A percentile compares a stretch with the other conserved stretches of the same genome.
phyloP scores from a whole-genome alignment of 2,329 filamentous ascomycete genomes.

The Monascus ruber region DNA sequence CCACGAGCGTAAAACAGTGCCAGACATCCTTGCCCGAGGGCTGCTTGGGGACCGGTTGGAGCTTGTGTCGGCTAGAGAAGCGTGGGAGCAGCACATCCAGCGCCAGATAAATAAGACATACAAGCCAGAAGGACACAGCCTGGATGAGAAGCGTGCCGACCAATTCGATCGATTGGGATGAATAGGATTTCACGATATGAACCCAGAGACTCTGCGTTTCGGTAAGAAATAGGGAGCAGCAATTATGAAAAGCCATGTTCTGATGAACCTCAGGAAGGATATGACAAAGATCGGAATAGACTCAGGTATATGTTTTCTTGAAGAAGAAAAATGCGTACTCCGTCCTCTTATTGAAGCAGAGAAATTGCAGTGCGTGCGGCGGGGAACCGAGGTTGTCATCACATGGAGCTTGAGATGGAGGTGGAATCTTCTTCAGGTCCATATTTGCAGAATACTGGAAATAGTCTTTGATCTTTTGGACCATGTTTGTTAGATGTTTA shows the following conservation, averaged over 20 bases:
- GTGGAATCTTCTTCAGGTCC: too few relatives aligned
- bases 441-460: too few relatives aligned
- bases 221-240: slow-evolving; percentile 2
- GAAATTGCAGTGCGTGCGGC: too few relatives aligned
- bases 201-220: slow-evolving; percentile 6
- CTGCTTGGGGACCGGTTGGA: slow-evolving; percentile 42
- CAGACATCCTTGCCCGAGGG: slow-evolving; percentile 36
- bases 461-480: too few relatives aligned
- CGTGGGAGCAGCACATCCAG: slow-evolving; percentile 36
- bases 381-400: too few relatives aligned
- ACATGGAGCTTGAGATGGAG: too few relatives aligned
- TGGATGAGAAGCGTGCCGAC: slow-evolving; percentile 14
- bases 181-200: slow-evolving; percentile 8
- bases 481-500: too few relatives aligned
- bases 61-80: slow-evolving; percentile 43
- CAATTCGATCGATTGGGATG: slow-evolving; percentile 16
- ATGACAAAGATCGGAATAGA: too few relatives aligned
- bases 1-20: slow-evolving; percentile 34
- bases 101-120: slow-evolving; percentile 27
- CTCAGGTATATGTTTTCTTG: too few relatives aligned
- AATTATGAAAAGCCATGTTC: not conserved
- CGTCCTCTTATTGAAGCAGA: too few relatives aligned
- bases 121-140: slow-evolving; percentile 15
- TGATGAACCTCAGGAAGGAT: too few relatives aligned
- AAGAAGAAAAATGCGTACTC: too few relatives aligned